phyloP scores from a whole-genome alignment of 768 basidiomycete species.

The Lentinula sp. region DNA sequence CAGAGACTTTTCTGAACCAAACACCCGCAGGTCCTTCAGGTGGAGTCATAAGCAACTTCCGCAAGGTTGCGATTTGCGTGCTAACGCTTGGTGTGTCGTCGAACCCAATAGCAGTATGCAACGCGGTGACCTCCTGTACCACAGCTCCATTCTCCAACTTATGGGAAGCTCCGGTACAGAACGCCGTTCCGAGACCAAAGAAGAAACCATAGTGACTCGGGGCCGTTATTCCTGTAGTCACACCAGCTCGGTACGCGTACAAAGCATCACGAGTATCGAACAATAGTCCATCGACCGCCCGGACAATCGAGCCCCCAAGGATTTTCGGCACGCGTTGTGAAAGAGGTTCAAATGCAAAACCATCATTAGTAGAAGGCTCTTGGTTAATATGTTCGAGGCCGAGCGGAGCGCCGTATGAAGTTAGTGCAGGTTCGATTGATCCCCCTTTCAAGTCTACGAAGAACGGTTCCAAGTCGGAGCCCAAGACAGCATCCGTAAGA shows the following conservation, averaged over 20 bases:
- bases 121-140: conserved; percentile 52
- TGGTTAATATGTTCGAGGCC: conserved; percentile 64
- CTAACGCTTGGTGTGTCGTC: conserved; percentile 55
- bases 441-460: conserved; percentile 70
- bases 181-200: conserved; percentile 59
- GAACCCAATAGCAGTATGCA: conserved; percentile 62
- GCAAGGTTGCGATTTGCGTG: conserved; percentile 73
- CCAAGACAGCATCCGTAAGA: conserved; percentile 9
- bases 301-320: conserved; percentile 48
- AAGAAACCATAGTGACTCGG: conserved; percentile 50
- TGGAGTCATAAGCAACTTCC: conserved; percentile 50
- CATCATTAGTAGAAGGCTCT: conserved; percentile 71
- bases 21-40: conserved; percentile 31
- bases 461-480: conserved; percentile 14
- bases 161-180: conserved; percentile 55
- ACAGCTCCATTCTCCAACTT: conserved; percentile 59
- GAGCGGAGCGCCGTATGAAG: conserved; percentile 65
- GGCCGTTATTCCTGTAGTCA: conserved; percentile 61
- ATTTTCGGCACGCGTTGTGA: conserved; percentile 38
- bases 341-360: conserved; percentile 51
- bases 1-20: conserved; percentile 40
- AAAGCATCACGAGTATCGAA: conserved; percentile 66
- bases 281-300: conserved; percentile 69
- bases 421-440: conserved; percentile 55
- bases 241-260: conserved; percentile 69